Base-by-base conservation (phyloP, 2,329 filamentous ascomycete species). In the Dactylellina haptotyla region DNA sequence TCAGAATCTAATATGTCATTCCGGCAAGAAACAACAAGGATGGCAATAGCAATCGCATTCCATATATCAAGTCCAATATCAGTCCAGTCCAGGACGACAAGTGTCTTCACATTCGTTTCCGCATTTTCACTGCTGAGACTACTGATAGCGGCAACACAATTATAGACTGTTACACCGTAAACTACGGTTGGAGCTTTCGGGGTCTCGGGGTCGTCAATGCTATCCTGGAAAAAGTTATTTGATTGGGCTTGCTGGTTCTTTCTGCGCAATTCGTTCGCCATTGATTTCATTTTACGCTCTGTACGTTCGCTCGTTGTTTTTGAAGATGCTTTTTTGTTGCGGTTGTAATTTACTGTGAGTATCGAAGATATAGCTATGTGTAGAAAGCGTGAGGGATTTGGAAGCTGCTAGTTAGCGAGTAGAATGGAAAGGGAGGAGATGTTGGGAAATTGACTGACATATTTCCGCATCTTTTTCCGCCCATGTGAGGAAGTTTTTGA, bases 1-100 rank as follows among this genome's bases (percentile, higher is more conserved):
- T 65, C 67, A 3, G 67, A 72, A 26, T 72, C 67, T n/a, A 72
- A 56, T n/a, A 72, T 61, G 16, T 72, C 67, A 34, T 72, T 72
- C n/a, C 67, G 58, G 26, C 67, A 72, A 9, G 67, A 65, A 14
- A 72, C 39, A 4, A 72, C 56, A 18, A 72, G 56, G 25, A 72
- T 72, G 39, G 67, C 67, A 20, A 72, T 45, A 5, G 59, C 67
- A 20, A 72, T 72, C 9, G 67, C 67, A 28, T 72, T 72, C 67
- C 67, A 72, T 26, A 72, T 72, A 53, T 72, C 67, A n/a, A 72
- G 16, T 3, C 67, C 67, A 10, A 65, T 39, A 41, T 72, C 67
- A 14, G 67, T 72, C 67, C 67, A 72, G 28, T 72, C 67, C 28
- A 72, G 34, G 41, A 72, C 30, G 16, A 61, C 58, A 28, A 65